Conservation (phyloP, 768 basidiomycete species). For the Gloeostereum incarnatum region DNA sequence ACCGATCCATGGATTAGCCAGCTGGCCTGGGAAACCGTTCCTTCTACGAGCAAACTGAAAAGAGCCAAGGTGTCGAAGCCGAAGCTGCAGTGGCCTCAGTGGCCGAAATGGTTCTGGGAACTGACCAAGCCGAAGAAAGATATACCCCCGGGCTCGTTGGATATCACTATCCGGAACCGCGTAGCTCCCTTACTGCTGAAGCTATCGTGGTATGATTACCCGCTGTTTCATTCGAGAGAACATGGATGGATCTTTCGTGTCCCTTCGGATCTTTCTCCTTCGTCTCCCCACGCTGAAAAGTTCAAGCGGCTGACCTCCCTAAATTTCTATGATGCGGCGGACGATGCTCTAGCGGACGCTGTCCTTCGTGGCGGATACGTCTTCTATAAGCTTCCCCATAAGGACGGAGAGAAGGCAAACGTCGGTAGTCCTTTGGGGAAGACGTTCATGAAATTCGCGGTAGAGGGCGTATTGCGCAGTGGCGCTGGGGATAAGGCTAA, state of each 20-base stretch:
- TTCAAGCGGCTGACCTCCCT: conserved; percentile 34
- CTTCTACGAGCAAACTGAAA: not conserved
- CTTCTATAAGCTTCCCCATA: conserved; percentile 94
- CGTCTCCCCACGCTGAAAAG: conserved; percentile 4
- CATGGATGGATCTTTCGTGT: conserved; percentile 93
- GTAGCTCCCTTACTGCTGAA: conserved; percentile 79
- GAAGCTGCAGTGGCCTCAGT: conserved; percentile 63
- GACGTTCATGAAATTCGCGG: conserved; percentile 80
- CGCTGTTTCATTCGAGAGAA: conserved; percentile 76
- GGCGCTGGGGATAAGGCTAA: conserved; percentile 71
- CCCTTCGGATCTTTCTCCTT: conserved; percentile 26
- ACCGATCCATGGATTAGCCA: conserved; percentile 52
- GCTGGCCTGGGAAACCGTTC: conserved; percentile 54
- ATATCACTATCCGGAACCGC: conserved; percentile 78
- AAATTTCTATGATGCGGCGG: conserved; percentile 53
- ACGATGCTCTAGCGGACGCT: conserved; percentile 48
- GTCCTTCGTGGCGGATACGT: conserved; percentile 36
- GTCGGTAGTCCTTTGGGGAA: conserved; percentile 92
- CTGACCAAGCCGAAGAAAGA: conserved; percentile 66
- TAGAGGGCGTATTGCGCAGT: conserved; percentile 80
- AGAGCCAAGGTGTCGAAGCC: conserved; percentile 11
- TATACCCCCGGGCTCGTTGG: conserved; percentile 59
- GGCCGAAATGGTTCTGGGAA: conserved; percentile 99
- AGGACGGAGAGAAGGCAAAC: conserved; percentile 89
- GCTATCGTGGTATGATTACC: conserved; percentile 81